Percentiles rank a stretch among this genome's conserved stretches.
These are phyloP conservation scores for Posidonia oceanica DNA, from an alignment of 116 monocot species.

Conservation along the genomic window DNA sequence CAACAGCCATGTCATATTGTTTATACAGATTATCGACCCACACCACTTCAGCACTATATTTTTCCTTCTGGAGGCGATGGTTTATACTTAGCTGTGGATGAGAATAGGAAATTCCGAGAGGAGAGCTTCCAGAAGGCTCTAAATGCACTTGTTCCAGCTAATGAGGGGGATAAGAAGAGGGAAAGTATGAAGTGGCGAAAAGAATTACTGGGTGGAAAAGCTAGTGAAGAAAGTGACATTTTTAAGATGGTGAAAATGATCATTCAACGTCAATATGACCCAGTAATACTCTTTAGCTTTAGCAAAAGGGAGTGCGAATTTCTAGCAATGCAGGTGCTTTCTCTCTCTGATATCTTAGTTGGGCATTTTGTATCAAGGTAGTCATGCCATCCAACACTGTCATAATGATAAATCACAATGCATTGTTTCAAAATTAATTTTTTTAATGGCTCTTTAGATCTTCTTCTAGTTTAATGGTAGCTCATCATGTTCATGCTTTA, in stretches of 20 bases:
- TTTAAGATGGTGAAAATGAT: slow-evolving; percentile 99
- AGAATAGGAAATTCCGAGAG: slow-evolving; percentile 85
- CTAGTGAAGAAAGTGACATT: slow-evolving; percentile 82
- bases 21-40: slow-evolving; percentile 93
- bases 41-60: slow-evolving; percentile 91
- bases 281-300: slow-evolving; percentile 91
- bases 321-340: slow-evolving; percentile 91
- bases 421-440: too few relatives aligned
- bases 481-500: too few relatives aligned
- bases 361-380: too few relatives aligned
- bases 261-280: slow-evolving; percentile 85
- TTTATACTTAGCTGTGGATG: slow-evolving; percentile 83
- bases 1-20: slow-evolving; percentile 93
- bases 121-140: slow-evolving; percentile 88
- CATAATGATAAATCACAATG: too few relatives aligned
- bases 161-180: slow-evolving; percentile 50
- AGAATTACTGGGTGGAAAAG: slow-evolving; percentile 33
- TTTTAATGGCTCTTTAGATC: too few relatives aligned
- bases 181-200: slow-evolving; percentile 68
- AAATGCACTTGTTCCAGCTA: slow-evolving; percentile 68
- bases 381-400: too few relatives aligned
- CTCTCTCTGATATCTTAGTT: neutral
- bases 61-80: slow-evolving; percentile 95
- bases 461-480: too few relatives aligned
- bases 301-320: slow-evolving; percentile 95